phyloP scores from a whole-genome alignment of 176 grass and related monocot species.

The Ananas comosus region DNA sequence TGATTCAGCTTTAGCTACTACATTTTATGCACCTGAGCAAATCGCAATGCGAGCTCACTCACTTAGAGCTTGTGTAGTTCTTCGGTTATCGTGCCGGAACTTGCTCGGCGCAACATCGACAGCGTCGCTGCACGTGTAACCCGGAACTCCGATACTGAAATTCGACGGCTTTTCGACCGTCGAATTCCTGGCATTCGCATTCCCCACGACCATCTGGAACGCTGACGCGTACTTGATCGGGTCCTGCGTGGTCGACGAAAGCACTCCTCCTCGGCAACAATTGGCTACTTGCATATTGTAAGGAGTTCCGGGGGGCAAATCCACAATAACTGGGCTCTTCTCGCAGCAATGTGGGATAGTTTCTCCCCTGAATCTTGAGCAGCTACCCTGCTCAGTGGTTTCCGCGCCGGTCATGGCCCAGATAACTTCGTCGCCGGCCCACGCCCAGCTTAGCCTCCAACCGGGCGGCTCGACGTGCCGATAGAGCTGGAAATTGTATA shows the following conservation, averaged over 20 bases:
- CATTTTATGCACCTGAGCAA: neutral
- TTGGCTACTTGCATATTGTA: conserved; percentile 39
- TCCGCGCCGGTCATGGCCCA: conserved; percentile 34
- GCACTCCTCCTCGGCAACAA: conserved; percentile 55
- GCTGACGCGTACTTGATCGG: conserved; percentile 6
- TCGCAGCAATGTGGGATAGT: conserved; percentile 44
- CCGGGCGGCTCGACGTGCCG: conserved; percentile 64
- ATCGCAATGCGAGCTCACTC: conserved; percentile 8
- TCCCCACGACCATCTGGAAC: conserved; percentile 43
- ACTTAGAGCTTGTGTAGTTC: conserved; percentile 37
- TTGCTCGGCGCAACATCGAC: conserved; percentile 30
- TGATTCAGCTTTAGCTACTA: too few species aligned
- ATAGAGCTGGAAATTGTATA: conserved; percentile 72
- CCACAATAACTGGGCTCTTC: conserved; percentile 29
- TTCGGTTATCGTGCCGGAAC: conserved; percentile 7
- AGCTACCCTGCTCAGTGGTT: conserved; percentile 56
- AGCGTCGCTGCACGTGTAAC: conserved; percentile 61
- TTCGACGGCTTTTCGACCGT: conserved; percentile 18
- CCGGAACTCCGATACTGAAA: conserved; percentile 54
- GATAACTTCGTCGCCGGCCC: conserved; percentile 45
- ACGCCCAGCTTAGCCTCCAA: conserved; percentile 63
- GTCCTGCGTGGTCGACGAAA: conserved; percentile 38
- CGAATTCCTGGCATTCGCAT: neutral
- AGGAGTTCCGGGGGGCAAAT: conserved; percentile 32
- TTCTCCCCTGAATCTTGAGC: conserved; percentile 10